Evolutionary conservation across 257 asterid species (phyloP), one percentile per base, ranked within the genome.

Genomic region (Solanum dulcamara): DNA sequence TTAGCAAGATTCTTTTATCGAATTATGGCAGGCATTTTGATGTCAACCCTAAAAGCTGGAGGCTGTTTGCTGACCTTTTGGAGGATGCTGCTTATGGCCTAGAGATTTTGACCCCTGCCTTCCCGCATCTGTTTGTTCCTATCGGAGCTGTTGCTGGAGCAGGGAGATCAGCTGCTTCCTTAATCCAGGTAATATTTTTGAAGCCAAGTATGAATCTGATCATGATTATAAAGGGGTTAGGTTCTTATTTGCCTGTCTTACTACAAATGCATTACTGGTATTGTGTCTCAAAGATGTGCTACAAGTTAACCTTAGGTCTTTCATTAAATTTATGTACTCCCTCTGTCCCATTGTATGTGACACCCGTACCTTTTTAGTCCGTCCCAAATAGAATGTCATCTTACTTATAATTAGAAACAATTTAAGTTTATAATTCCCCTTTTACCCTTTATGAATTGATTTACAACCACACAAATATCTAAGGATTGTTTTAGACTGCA

Each of bases 101-200:
- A 94, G 99, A 96, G 90, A 96, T 95, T 77, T 70, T 91, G 87
- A 96, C 99, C 68, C 99, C 99, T 74, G 97, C 98, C 85, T 96
- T 95, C 83, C 98, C 98, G 1, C 99, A 96, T 89, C 98, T 96
- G 70, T 96, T 96, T 83, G 97, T 96, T 85, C 98, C 93, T 26
- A 95, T 95, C 85, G 99, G 99, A 88, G 97, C 99, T 26, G 92
- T 88, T 80, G 98, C 98, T 85, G 99, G 99, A 81, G 98, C 98
- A 26, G 98, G 98, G 83, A 91, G 99, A 89, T 96, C 99, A 26
- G 98, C 99, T 4, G 95, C 98, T 85, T 92, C 96, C 59, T 89
- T 96, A 32, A 96, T 96, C 90, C 99, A 96, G 97, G 99, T 96
- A 72, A 88, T 28, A 35, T 64, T 74, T 14, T 82, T 11, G 18